phyloP scores from a whole-genome alignment of 305 asterid species.

The Fraxinus platypoda region DNA sequence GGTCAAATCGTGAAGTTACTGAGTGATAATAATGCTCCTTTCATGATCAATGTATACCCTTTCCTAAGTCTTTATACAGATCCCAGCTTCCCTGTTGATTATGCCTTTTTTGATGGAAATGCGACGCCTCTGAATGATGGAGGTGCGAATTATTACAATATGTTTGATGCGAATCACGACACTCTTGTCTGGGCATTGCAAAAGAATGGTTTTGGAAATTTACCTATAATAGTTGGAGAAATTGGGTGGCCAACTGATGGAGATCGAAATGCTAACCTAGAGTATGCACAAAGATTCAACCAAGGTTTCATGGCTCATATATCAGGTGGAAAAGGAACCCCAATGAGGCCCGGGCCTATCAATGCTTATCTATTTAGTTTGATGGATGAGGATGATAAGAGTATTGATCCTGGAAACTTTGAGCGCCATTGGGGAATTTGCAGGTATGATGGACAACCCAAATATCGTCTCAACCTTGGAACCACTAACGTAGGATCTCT shows the following conservation, averaged over 20 bases:
- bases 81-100: constrained; percentile 59
- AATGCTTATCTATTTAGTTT: constrained; percentile 69
- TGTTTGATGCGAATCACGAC: constrained; percentile 74
- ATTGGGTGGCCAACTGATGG: constrained; percentile 88
- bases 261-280: constrained; percentile 57
- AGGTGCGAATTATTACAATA: constrained; percentile 51
- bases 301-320: constrained; percentile 75
- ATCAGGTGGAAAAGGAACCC: constrained; percentile 68
- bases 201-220: constrained; percentile 58
- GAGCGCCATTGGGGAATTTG: constrained; percentile 89
- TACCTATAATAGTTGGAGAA: constrained; percentile 66
- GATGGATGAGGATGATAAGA: constrained; percentile 75
- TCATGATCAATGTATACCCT: constrained; percentile 64
- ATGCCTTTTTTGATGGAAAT: constrained; percentile 67
- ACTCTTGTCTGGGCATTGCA: constrained; percentile 70
- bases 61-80: constrained; percentile 69
- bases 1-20: constrained; percentile 49
- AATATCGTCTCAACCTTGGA: constrained; percentile 62
- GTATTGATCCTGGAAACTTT: constrained; percentile 69
- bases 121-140: constrained; percentile 54
- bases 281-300: constrained; percentile 55
- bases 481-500: constrained; percentile 44
- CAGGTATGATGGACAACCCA: constrained; percentile 58
- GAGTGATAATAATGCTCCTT: constrained; percentile 53
- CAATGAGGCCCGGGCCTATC: constrained; percentile 68